A percentile compares a stretch with the other conserved stretches of the same genome.
These are phyloP conservation scores for Parmelia sp. DNA, from an alignment of 495 filamentous ascomycete genomes.

Conservation along the genomic window DNA sequence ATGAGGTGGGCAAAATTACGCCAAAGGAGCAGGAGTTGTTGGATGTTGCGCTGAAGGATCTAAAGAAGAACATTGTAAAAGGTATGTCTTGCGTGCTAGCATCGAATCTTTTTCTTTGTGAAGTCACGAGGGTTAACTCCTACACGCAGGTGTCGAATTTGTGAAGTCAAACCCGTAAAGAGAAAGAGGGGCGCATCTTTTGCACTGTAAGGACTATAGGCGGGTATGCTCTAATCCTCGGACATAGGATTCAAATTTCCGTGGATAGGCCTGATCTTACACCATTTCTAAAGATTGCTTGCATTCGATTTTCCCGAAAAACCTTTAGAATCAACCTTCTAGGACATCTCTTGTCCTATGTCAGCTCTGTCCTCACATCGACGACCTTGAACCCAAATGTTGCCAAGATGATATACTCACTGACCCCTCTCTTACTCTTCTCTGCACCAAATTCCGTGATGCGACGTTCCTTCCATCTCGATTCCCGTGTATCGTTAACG, in stretches of 20 bases:
- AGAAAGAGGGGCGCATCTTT: constrained; percentile 19
- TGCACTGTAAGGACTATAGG: not conserved
- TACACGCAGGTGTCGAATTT: constrained; percentile 48
- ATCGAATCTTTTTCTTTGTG: constrained; percentile 7
- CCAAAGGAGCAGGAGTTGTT: constrained; percentile 83
- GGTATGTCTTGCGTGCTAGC: constrained; percentile 30
- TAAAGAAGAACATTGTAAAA: constrained; percentile 85
- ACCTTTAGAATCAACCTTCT: not conserved
- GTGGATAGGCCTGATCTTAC: not conserved
- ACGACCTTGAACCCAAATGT: not conserved
- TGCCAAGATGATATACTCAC: not conserved
- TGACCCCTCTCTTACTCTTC: not conserved
- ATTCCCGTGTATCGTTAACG: not conserved
- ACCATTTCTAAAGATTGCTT: not conserved
- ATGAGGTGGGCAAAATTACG: constrained; percentile 72
- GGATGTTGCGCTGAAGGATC: constrained; percentile 72
- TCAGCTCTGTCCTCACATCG: not conserved
- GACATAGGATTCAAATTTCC: not conserved
- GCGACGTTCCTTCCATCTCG: not conserved
- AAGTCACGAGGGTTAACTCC: constrained; percentile 17
- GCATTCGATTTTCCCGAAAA: not conserved
- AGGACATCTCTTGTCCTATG: not conserved
- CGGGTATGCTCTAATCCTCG: not conserved
- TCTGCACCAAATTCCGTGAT: not conserved
- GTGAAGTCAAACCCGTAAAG: constrained; percentile 61